Conservation (phyloP, 768 basidiomycete genomes). For the Botryobasidium botryosum region DNA sequence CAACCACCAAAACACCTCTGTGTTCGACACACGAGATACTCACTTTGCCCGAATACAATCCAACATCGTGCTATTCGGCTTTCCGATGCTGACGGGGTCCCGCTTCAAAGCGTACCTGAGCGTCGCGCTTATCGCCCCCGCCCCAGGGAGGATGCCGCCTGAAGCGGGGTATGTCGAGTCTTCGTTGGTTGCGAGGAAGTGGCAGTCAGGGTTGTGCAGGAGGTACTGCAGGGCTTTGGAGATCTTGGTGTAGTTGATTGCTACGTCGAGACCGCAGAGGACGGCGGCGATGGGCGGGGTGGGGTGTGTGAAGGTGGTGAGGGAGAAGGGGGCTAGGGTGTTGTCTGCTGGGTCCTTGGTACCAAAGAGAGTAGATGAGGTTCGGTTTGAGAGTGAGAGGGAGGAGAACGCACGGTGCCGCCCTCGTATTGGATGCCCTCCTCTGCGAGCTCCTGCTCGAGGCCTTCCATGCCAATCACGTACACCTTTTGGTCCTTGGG, state of each 20-base stretch:
- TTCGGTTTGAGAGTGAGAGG: neutral
- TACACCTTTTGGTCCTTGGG: constrained; percentile 88
- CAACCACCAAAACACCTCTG: neutral
- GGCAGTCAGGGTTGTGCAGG: constrained; percentile 56
- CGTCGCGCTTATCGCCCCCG: constrained; percentile 71
- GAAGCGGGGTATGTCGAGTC: constrained; percentile 77
- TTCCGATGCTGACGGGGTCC: constrained; percentile 69
- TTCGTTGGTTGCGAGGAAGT: constrained; percentile 81
- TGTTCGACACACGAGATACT: constrained; percentile 11
- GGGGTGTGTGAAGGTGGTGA: constrained; percentile 42
- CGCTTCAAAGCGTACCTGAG: constrained; percentile 53
- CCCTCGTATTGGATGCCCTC: constrained; percentile 72
- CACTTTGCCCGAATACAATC: constrained; percentile 78
- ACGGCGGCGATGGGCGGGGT: constrained; percentile 83
- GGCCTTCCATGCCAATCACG: constrained; percentile 79
- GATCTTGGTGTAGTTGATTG: constrained; percentile 85
- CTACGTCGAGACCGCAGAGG: constrained; percentile 78
- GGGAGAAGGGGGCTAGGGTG: constrained; percentile 48
- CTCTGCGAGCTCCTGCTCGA: constrained; percentile 83
- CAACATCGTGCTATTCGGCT: constrained; percentile 82
- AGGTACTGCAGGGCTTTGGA: constrained; percentile 87
- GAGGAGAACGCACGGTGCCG: constrained; percentile 48
- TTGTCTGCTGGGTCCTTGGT: constrained; percentile 69
- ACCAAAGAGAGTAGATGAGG: neutral
- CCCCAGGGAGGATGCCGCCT: constrained; percentile 61